Evolutionary conservation across 2,329 filamentous ascomycete genomes (phyloP).

Genomic region (Exophiala lecanii-corni): DNA sequence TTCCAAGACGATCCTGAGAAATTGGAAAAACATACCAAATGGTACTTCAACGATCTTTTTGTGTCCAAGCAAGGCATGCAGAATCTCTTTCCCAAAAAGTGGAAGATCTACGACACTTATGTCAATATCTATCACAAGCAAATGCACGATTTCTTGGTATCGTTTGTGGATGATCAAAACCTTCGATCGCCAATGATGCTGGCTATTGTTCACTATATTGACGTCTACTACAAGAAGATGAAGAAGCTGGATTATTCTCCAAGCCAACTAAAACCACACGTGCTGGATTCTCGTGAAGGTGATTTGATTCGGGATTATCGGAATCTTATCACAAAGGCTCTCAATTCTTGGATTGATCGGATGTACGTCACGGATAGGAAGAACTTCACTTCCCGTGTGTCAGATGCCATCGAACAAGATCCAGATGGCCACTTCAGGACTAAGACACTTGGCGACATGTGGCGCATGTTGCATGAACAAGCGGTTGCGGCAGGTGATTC

Average conservation of each 20-base stretch:
- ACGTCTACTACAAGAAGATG: slow-evolving; percentile 97
- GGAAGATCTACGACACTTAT: slow-evolving; percentile 91
- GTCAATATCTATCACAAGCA: slow-evolving; percentile 83
- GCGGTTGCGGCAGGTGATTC: slow-evolving; percentile 79
- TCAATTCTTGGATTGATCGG: slow-evolving; percentile 96
- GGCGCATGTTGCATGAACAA: slow-evolving; percentile 96
- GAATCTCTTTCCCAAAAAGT: slow-evolving; percentile 87
- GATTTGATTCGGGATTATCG: slow-evolving; percentile 93
- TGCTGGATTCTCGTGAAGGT: slow-evolving; percentile 83
- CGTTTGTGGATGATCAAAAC: slow-evolving; percentile 75
- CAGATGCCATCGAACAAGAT: slow-evolving; percentile 79
- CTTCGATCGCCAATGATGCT: slow-evolving; percentile 83
- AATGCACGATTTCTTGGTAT: slow-evolving; percentile 91
- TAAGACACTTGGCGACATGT: slow-evolving; percentile 87
- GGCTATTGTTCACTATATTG: slow-evolving; percentile 88
- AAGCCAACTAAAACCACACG: slow-evolving; percentile 73
- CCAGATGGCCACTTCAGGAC: slow-evolving; percentile 89
- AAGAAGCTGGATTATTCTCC: slow-evolving; percentile 74
- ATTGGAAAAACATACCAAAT: slow-evolving; percentile 82
- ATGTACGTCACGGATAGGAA: slow-evolving; percentile 79
- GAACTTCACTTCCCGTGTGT: slow-evolving; percentile 72
- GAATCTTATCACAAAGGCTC: slow-evolving; percentile 87
- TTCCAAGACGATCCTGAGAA: slow-evolving; percentile 79
- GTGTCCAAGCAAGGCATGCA: slow-evolving; percentile 92
- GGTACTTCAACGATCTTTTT: slow-evolving; percentile 98